Evolutionary conservation across 768 basidiomycete genomes (phyloP), one percentile per base, ranked within the genome.

Genomic region (Austroboletus festivus): DNA sequence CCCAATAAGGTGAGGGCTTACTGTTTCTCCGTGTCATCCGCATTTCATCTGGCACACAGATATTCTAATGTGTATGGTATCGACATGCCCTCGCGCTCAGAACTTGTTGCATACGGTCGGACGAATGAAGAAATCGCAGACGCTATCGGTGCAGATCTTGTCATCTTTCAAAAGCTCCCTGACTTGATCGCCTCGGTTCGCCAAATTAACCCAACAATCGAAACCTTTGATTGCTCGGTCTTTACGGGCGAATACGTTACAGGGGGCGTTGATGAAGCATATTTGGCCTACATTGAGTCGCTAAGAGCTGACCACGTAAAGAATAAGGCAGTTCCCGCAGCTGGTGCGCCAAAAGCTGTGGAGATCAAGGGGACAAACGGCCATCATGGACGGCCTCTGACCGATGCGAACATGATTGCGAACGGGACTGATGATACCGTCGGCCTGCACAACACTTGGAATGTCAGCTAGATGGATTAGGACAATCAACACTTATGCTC

Each of bases 181-280:
- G 93, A 98, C 68, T 82, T 99, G 52, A 75, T 94, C 49, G 68
- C 82, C 19, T 91, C 92, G 18, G 94, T 97, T 52, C 77, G 85
- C 43, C 83, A 89, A 59, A 79, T 92, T 69, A 97, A 96, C 65
- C 79, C 85, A 0, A 64, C 69, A 15, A 87, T 99, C 62, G 65
- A 71, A 44, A 68, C 73, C 8, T 96, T 98, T 62, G 96, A 99
- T 62, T 98, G 95, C 70, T 97, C 95, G 13, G 95, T 99, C 20
- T 99, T 98, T 70, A 92, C 90, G 9, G 96, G 96, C 38, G 83
- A 96, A 64, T 99, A 99, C 65, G 81, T 98, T 43, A 99, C 95
- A 2, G 95, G 96, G 16, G 88, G 87, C 15, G 87, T 99, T 21
- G 83, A 89, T 57, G 86, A 90, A 55, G 75, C 62, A 38, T 98